Base-by-base conservation (phyloP, 2,329 filamentous ascomycete species). In the Pyrenochaeta sp. region DNA sequence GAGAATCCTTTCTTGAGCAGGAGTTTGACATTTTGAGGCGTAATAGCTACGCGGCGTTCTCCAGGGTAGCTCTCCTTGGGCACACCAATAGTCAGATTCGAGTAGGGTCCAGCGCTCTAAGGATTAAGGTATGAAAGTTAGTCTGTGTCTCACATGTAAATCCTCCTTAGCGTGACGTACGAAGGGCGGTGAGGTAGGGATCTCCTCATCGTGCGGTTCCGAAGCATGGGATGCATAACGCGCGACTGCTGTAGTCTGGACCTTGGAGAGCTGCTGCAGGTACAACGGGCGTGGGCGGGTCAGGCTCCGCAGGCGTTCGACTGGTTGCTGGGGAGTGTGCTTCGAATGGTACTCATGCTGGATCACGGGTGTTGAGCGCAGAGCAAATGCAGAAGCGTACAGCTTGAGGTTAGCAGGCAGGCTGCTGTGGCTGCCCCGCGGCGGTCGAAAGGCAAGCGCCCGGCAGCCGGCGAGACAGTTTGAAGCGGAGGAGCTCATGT, bases 1-100 rank as follows among this genome's bases (percentile, higher is more conserved):
- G 83, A 84, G 75, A 92, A 95, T 34, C 92, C 93, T 76, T 96
- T 96, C 76, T 96, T 96, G 62, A 93, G 86, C 1, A 97, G 80
- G 0, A 96, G 81, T 1, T 89, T 85, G 15, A 93, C 91, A 80
- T 96, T 96, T 63, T 91, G 87, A 1, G 93, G 93, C 0, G 91
- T 94, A 54, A 96, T 84, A 30, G 93, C 91, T 13, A 96, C 92
- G 50, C 93, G 90, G 42, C 90, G 88, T 80, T 97, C 93, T 56
- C 89, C 87, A 0, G 88, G 86, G 69, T 86, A 92, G n/a, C 86
- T 90, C 77, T 97, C 93, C 56, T 85, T 87, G 13, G 92, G 92
- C 3, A 95, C 86, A 56, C 92, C 92, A 47, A 97, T 87, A 3
- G 88, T 90, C 54, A 96, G 84, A 44, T 88, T 82, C 22, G 85